These are phyloP conservation scores for Rhodotorula babjevae DNA, from an alignment of 768 basidiomycete species.

Conservation along the genomic window DNA sequence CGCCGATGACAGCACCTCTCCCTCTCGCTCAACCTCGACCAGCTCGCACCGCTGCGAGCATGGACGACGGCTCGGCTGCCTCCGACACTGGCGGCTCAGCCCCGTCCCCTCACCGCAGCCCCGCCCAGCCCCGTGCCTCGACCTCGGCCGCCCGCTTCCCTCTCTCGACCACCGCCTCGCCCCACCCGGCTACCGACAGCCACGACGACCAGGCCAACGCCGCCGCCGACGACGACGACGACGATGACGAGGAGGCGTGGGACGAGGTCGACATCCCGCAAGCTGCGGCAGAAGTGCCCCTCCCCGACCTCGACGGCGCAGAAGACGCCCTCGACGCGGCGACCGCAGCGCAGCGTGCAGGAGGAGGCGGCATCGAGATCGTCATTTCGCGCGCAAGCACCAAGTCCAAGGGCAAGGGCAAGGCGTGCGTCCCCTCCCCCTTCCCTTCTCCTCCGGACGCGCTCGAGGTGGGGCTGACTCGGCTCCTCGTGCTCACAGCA, in stretches of 20 bases:
- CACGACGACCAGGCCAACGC: background rate
- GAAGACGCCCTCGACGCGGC: constrained; percentile 2
- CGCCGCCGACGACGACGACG: constrained; percentile 1
- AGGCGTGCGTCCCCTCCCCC: constrained; percentile 39
- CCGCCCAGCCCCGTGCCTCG: background rate
- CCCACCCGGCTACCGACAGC: background rate
- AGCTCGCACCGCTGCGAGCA: background rate
- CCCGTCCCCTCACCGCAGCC: background rate
- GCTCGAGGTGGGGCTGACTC: background rate
- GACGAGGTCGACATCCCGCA: constrained; percentile 38
- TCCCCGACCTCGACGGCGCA: constrained; percentile 15
- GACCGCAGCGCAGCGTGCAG: background rate
- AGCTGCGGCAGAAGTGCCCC: constrained; percentile 1
- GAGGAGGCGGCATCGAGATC: constrained; percentile 57
- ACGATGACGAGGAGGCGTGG: constrained; percentile 37
- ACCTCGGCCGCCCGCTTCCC: background rate
- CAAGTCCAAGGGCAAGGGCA: constrained; percentile 44
- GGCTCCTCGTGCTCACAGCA: background rate
- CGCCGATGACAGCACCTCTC: too few relatives aligned
- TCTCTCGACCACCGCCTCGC: background rate
- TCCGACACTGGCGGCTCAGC: background rate
- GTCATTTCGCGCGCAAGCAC: constrained; percentile 53
- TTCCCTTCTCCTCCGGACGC: too few relatives aligned
- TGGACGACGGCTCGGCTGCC: constrained; percentile 8
- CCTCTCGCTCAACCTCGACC: too few relatives aligned